Evolutionary conservation across 257 asterid species (phyloP), one percentile per base, ranked within the genome.

Genomic region (Eucommia ulmoides): DNA sequence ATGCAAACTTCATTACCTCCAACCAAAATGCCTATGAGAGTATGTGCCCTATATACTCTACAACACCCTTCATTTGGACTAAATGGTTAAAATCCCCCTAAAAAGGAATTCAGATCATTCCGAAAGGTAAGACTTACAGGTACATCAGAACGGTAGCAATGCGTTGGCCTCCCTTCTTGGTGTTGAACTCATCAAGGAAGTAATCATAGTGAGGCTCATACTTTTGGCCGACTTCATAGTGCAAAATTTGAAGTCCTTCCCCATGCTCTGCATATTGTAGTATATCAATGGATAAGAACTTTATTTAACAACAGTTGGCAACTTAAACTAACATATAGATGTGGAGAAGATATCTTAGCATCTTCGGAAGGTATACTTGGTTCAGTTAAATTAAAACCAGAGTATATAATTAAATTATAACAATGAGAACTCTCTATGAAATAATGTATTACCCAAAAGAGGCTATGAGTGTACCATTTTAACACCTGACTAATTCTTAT

Each of bases 161-260:
- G 50, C 99, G 94, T 63, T 91, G 99, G 54, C 95, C 97, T 22
- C 99, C 99, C 49, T 91, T 91, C 70, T 68, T 65, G 11, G 94
- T 86, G 73, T 77, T 86, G 53, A 60, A 83, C 15, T 91, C 93
- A 41, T 91, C 99, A 55, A 65, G 66, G 63, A 91, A 91, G 74
- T 91, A 91, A 73, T 91, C 99, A 46, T 71, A 83, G 59, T 91
- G 99, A 42, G 97, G 94, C 68, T 86, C 97, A 56, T 86, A 91
- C 66, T 83, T 86, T 62, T 91, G 99, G 51, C 97, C 99, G 22
- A 75, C 97, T 71, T 91, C 99, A 44, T 91, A 91, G 64, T 91
- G 99, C 65, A 91, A 92, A 63, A 86, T 19, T 69, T 86, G 99
- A 45, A 91, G 97, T 59, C 97, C 95, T 68, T 91, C 95, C 3